Percentiles rank a stretch among this genome's conserved stretches.
phyloP scores from a whole-genome alignment of 148 eudicot species.

The Oxyria digyna region DNA sequence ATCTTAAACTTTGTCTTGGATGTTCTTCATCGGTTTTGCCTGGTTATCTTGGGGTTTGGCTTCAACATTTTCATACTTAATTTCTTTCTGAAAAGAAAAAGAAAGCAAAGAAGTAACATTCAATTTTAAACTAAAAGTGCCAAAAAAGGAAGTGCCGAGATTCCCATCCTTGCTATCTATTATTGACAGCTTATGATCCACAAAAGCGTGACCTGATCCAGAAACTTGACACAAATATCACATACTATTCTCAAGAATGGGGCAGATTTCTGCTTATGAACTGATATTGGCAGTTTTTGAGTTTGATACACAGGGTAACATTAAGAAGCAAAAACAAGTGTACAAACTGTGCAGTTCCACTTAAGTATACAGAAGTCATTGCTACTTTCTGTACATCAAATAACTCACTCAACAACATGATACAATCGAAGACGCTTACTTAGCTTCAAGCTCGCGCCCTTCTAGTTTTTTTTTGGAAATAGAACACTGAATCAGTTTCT shows the following conservation, averaged over 20 bases:
- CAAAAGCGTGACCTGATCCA: background rate
- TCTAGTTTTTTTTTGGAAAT: background rate
- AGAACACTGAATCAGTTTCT: background rate
- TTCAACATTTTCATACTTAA: too few species aligned
- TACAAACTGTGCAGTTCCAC: background rate
- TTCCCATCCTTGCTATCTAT: too few species aligned
- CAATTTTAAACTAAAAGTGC: too few species aligned
- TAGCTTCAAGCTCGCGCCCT: background rate
- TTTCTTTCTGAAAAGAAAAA: too few species aligned
- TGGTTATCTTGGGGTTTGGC: too few species aligned
- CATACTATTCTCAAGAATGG: background rate
- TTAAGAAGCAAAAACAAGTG: background rate
- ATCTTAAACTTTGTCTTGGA: too few species aligned
- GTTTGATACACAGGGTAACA: background rate
- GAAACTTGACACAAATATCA: background rate
- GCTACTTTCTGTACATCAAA: slow-evolving; percentile 6
- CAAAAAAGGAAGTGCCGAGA: too few species aligned
- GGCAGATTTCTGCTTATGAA: background rate
- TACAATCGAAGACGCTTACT: background rate
- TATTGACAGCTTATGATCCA: background rate
- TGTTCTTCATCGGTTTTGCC: too few species aligned
- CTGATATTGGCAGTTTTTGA: background rate
- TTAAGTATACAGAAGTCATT: background rate
- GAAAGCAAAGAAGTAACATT: too few species aligned
- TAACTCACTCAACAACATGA: slow-evolving; percentile 3